Percentiles rank a stretch among this genome's conserved stretches.
Conservation (phyloP, 2,329 filamentous ascomycete species). For the Helotiales sp. region DNA sequence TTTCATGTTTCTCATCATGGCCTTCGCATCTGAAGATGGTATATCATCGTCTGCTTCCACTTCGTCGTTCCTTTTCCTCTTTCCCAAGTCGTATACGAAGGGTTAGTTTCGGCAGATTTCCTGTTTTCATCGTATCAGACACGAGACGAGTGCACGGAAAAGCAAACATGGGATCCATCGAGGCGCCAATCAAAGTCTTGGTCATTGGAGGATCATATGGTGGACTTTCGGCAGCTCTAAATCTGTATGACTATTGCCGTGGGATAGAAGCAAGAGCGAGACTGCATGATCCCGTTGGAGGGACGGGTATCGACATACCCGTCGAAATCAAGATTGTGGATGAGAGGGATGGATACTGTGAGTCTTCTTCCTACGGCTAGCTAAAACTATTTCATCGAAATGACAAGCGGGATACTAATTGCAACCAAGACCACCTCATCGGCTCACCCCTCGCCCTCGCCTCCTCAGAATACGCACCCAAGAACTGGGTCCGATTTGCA, state of each 20-base stretch:
- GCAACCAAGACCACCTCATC: conserved; percentile 69
- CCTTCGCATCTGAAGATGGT: no score
- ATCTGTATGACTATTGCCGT: conserved; percentile 68
- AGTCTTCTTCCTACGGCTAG: no score
- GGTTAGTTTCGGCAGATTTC: neutral
- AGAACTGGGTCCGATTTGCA: conserved; percentile 72
- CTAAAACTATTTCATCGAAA: no score
- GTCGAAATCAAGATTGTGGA: conserved; percentile 77
- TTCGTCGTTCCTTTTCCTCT: neutral
- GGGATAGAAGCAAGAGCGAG: conserved; percentile 48
- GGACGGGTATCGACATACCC: conserved; percentile 52
- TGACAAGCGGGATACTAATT: neutral
- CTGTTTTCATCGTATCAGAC: neutral
- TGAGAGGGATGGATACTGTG: conserved; percentile 84
- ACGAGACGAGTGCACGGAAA: neutral
- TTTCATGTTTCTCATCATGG: neutral
- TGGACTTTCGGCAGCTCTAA: conserved; percentile 70
- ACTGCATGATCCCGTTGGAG: conserved; percentile 40
- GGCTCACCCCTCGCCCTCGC: conserved; percentile 75
- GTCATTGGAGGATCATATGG: conserved; percentile 74
- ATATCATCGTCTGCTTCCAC: neutral
- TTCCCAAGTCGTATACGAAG: neutral
- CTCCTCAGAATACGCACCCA: conserved; percentile 64
- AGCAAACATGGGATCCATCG: conserved; percentile 13
- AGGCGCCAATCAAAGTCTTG: conserved; percentile 54